Percentiles rank a stretch among this genome's conserved stretches.
phyloP scores from a whole-genome alignment of 2,329 filamentous ascomycete genomes.

The Pleomassaria siparia region DNA sequence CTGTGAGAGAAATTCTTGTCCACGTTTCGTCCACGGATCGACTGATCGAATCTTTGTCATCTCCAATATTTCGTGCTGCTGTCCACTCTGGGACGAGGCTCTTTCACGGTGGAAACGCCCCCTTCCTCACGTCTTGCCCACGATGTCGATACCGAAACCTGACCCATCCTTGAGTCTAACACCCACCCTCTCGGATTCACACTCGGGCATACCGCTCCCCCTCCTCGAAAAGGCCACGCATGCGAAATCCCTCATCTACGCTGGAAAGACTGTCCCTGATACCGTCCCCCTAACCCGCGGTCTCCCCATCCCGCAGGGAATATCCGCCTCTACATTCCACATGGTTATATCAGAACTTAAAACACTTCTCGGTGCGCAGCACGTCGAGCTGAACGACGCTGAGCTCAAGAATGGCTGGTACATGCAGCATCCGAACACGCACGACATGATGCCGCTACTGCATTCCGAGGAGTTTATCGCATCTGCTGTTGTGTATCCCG shows the following conservation, averaged over 20 bases:
- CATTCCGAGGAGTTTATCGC: conserved; percentile 48
- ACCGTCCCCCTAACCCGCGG: conserved; percentile 12
- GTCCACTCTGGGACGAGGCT: too few species aligned
- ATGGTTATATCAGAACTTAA: conserved; percentile 16
- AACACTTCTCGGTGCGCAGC: conserved; percentile 6
- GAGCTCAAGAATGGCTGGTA: conserved; percentile 34
- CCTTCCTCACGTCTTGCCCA: too few species aligned
- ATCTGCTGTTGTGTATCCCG: conserved; percentile 49
- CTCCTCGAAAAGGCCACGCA: conserved; percentile 18
- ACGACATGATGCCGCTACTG: conserved; percentile 48
- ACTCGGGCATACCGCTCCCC: conserved; percentile 19
- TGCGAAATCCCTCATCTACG: conserved; percentile 20
- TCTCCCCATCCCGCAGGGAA: conserved; percentile 20
- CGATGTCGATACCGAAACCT: too few species aligned
- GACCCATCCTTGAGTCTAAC: too few species aligned
- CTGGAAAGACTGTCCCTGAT: conserved; percentile 16
- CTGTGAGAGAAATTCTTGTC: background rate
- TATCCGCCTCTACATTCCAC: conserved; percentile 17
- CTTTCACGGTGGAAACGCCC: too few species aligned
- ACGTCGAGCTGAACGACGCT: conserved; percentile 22
- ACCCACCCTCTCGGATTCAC: conserved; percentile 13
- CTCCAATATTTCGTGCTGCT: too few species aligned
- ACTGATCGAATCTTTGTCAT: background rate
- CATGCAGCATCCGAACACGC: conserved; percentile 29
- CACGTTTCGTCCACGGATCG: too few species aligned